phyloP scores from a whole-genome alignment of 208 protist species.

The Leishmania guyanensis region DNA sequence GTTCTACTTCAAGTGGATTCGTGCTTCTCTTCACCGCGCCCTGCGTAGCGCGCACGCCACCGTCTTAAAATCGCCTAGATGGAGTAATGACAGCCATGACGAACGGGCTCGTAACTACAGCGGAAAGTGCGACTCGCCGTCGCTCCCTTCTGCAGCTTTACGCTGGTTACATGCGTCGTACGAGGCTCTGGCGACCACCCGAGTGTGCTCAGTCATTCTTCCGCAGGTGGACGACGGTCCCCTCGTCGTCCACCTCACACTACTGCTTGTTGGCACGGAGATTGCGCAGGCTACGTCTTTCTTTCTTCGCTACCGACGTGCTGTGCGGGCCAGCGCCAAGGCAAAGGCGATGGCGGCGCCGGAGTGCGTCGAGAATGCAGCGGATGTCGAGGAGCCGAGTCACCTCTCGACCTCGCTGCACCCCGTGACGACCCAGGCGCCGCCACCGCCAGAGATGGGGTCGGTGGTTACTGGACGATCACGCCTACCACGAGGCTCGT shows the following conservation, averaged over 20 bases:
- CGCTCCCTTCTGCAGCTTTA: neutral
- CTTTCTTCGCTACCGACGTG: constrained; percentile 21
- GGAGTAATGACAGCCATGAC: neutral
- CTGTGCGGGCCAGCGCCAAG: constrained; percentile 8
- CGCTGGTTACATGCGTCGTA: constrained; percentile 1
- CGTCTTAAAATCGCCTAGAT: neutral
- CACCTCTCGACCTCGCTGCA: neutral
- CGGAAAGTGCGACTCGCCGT: too few species aligned
- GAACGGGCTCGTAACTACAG: neutral
- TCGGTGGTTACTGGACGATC: neutral
- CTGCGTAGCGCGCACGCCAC: neutral
- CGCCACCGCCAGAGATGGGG: constrained; percentile 2
- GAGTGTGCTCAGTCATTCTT: constrained; percentile 20
- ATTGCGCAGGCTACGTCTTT: constrained; percentile 18
- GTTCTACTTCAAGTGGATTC: neutral
- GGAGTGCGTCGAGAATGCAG: constrained; percentile 8
- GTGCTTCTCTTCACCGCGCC: neutral
- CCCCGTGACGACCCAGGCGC: neutral
- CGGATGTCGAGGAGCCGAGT: constrained; percentile 1
- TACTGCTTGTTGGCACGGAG: constrained; percentile 23
- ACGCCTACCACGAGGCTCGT: constrained; percentile 23
- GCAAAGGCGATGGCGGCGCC: neutral
- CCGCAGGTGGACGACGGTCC: constrained; percentile 16
- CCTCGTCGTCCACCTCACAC: constrained; percentile 29
- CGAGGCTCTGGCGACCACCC: constrained; percentile 24